Base-by-base conservation (phyloP, 1,284 basidiomycete genomes). In the Trichosporon faecale region DNA sequence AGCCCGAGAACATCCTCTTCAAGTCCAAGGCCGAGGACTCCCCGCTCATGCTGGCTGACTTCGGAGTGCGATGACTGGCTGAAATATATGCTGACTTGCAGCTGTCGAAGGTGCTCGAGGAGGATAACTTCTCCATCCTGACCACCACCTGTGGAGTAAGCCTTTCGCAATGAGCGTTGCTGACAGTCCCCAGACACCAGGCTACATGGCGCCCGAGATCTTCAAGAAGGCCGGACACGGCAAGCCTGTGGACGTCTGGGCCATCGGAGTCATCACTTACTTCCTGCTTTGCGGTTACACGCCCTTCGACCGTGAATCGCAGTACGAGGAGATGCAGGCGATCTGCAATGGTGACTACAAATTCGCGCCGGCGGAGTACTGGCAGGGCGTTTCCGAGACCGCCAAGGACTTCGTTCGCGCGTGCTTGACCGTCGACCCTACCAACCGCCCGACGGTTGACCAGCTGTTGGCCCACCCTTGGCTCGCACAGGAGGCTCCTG, bases 1-100 rank as follows among this genome's bases (percentile, higher is more conserved):
- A 99, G 83, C 96, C 96, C 5, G 96, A 99, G 85, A 99, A 99
- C 84, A 87, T 99, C 25, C 87, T 99, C 25, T 99, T 99, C 89
- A 89, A 93, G 71, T 91, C 91, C 55, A 89, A 90, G 77, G 91
- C 89, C 3, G 95, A 98, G 80, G 91, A 95, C 68, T 91, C 95
- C 9, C 95, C 98, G 78, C 91, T 99, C 76, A 92, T 98, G 88
- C 91, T 99, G 74, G 96, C 97, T 3, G 97, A 99, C 84, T 99
- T 99, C 83, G 97, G 97, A 12, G 87, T 98, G 70, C 89, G 91
- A 18, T 31, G 55, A 33, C 14, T 1, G 0, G 23, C 4, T 52
- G 7, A 2, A n/a, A 31, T 21, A 14, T 23, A n/a, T 12, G 16
- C 66, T 72, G 44, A 77, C 64, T 66, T 21, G 9, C 61, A 81